These are phyloP conservation scores for Ogataea salicorniae DNA, from an alignment of 805 yeast genomes.

Conservation along the genomic window DNA sequence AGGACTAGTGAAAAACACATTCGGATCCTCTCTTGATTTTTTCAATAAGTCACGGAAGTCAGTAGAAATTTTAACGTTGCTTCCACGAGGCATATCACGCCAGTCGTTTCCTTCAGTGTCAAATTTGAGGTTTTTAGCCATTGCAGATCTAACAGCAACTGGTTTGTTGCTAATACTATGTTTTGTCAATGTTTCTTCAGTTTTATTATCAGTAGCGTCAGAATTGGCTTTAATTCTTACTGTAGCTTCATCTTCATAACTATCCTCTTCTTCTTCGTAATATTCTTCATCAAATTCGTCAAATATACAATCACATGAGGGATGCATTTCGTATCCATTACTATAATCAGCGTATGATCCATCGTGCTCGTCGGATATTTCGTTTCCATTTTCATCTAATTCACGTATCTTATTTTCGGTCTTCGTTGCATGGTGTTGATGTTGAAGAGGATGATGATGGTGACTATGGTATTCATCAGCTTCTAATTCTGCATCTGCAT, in stretches of 20 bases:
- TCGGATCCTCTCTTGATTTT: conserved; percentile 17
- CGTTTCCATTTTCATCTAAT: conserved; percentile 5
- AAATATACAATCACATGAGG: conserved; percentile 35
- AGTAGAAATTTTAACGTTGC: conserved; percentile 36
- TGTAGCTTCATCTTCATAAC: conserved; percentile 7
- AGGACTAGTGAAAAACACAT: conserved; percentile 25
- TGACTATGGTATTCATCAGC: conserved; percentile 20
- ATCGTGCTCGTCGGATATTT: conserved; percentile 13
- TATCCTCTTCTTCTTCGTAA: conserved; percentile 17
- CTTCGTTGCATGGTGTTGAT: conserved; percentile 8
- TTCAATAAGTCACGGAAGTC: conserved; percentile 21
- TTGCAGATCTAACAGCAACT: conserved; percentile 32
- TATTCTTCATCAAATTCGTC: conserved; percentile 14
- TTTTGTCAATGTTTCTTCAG: not conserved
- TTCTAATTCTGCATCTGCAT: conserved; percentile 25
- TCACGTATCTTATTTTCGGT: conserved; percentile 16
- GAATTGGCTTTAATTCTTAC: conserved; percentile 9
- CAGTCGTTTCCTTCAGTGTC: conserved; percentile 64
- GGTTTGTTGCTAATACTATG: not conserved
- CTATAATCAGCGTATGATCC: conserved; percentile 20
- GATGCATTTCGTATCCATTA: conserved; percentile 27
- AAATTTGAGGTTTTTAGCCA: conserved; percentile 36
- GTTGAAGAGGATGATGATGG: conserved; percentile 5
- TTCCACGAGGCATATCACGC: conserved; percentile 65
- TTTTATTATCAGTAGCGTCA: not conserved